Evolutionary conservation across 2,329 filamentous ascomycete genomes (phyloP).

Genomic region (Fusarium sp.): DNA sequence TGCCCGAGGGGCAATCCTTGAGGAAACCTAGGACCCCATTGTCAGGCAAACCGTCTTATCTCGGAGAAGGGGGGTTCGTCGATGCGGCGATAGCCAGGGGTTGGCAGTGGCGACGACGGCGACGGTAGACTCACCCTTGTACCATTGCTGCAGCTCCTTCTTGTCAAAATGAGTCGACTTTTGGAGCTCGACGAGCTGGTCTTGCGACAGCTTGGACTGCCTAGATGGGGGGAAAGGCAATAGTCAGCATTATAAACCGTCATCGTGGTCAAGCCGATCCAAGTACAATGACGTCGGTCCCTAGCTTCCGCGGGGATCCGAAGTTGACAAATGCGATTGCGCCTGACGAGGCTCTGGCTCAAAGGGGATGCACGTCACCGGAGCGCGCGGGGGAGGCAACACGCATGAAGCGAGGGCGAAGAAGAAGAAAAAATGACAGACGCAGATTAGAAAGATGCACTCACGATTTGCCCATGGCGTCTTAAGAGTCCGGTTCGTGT

Average conservation of each 20-base stretch:
- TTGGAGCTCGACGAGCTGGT: conserved; percentile 94
- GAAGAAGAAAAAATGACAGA: background rate
- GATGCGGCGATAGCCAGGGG: background rate
- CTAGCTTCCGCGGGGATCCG: conserved; percentile 33
- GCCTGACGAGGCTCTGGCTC: conserved; percentile 24
- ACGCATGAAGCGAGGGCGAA: background rate
- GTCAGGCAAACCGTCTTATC: conserved; percentile 23
- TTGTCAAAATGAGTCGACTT: conserved; percentile 99
- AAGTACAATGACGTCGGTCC: conserved; percentile 41
- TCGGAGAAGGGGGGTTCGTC: background rate
- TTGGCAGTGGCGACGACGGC: background rate
- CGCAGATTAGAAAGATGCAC: conserved; percentile 41
- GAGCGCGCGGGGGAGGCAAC: background rate
- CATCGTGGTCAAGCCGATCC: conserved; percentile 14
- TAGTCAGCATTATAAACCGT: conserved; percentile 37
- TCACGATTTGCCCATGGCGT: conserved; percentile 63
- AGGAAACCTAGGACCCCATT: conserved; percentile 74
- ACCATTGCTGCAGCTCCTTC: conserved; percentile 99
- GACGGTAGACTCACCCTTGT: conserved; percentile 76
- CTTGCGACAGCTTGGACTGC: conserved; percentile 97
- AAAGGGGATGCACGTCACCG: conserved; percentile 19
- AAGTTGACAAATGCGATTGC: conserved; percentile 36
- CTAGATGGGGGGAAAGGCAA: conserved; percentile 56
- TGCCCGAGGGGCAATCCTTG: conserved; percentile 96
- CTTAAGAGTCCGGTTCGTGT: conserved; percentile 10